phyloP scores from a whole-genome alignment of 2,329 filamentous ascomycete genomes.

The Bipolaris gigantea region DNA sequence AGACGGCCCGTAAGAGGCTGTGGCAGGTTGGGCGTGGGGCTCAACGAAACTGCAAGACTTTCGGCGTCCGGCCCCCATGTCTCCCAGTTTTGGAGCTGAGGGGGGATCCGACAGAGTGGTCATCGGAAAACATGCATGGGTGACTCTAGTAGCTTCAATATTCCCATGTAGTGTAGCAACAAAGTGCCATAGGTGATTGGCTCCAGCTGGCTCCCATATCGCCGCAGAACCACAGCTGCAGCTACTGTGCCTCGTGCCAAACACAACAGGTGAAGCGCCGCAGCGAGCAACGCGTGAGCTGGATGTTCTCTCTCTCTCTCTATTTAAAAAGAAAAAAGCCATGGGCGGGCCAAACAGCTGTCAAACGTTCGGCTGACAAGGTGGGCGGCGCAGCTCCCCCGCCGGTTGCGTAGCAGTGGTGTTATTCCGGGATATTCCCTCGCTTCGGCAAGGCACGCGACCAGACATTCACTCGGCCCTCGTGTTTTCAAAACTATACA shows the following conservation, averaged over 20 bases:
- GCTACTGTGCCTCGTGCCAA: constrained; percentile 10
- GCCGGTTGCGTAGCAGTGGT: constrained; percentile 13
- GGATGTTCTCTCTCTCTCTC: neutral
- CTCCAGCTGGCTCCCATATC: constrained; percentile 16
- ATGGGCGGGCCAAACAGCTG: constrained; percentile 3
- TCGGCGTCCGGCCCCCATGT: neutral
- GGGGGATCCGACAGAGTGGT: constrained; percentile 30
- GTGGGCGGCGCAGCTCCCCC: constrained; percentile 22
- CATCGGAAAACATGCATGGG: constrained; percentile 37
- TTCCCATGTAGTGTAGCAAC: constrained; percentile 24
- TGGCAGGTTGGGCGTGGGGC: constrained; percentile 9
- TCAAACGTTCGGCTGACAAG: constrained; percentile 14
- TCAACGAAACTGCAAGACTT: constrained; percentile 1
- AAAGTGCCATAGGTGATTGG: constrained; percentile 21
- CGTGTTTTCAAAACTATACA: constrained; percentile 27
- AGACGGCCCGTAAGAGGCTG: constrained; percentile 1
- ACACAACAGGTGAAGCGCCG: constrained; percentile 14
- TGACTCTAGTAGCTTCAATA: constrained; percentile 20
- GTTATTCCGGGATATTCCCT: constrained; percentile 25
- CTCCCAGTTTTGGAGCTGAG: constrained; percentile 29
- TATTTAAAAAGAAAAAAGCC: neutral
- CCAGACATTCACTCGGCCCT: constrained; percentile 31
- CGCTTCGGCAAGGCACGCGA: constrained; percentile 32
- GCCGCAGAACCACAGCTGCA: constrained; percentile 21
- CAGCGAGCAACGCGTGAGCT: neutral